Evolutionary conservation across 805 yeast species (phyloP).

Genomic region (Cyberlindnera japonica): DNA sequence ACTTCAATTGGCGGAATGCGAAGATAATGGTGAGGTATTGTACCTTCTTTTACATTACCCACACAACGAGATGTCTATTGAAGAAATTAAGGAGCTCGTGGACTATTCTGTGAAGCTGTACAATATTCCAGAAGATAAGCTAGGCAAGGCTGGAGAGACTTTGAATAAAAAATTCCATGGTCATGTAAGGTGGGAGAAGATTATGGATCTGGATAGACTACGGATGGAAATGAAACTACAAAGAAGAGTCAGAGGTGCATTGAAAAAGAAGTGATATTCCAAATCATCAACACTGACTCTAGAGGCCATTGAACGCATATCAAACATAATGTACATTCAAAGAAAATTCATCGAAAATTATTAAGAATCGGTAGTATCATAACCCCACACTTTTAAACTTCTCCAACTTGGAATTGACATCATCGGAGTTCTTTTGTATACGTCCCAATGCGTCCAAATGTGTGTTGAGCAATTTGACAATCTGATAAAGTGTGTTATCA

Average conservation of each 20-base stretch:
- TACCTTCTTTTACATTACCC: constrained; percentile 46
- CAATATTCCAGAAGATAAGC: constrained; percentile 33
- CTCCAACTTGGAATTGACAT: constrained; percentile 63
- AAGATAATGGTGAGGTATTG: constrained; percentile 46
- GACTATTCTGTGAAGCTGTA: constrained; percentile 35
- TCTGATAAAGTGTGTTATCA: constrained; percentile 55
- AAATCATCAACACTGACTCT: not conserved
- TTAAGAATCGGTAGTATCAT: constrained; percentile 10
- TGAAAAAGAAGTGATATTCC: constrained; percentile 10
- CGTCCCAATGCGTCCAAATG: constrained; percentile 89
- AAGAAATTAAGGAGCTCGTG: constrained; percentile 27
- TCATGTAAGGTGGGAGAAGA: constrained; percentile 35
- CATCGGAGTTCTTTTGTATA: constrained; percentile 70
- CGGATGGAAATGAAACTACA: constrained; percentile 45
- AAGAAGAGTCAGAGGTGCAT: constrained; percentile 34
- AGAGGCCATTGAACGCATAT: too few relatives aligned
- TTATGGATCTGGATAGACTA: constrained; percentile 41
- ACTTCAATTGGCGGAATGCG: constrained; percentile 38
- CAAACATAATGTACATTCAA: not conserved
- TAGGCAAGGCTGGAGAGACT: constrained; percentile 34
- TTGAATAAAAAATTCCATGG: constrained; percentile 40
- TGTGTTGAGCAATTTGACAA: constrained; percentile 77
- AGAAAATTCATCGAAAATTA: not conserved
- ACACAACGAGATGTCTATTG: constrained; percentile 25
- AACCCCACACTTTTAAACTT: constrained; percentile 23